Base-by-base conservation (phyloP, 2,329 filamentous ascomycete genomes). In the Aspergillus quadricinctus region DNA sequence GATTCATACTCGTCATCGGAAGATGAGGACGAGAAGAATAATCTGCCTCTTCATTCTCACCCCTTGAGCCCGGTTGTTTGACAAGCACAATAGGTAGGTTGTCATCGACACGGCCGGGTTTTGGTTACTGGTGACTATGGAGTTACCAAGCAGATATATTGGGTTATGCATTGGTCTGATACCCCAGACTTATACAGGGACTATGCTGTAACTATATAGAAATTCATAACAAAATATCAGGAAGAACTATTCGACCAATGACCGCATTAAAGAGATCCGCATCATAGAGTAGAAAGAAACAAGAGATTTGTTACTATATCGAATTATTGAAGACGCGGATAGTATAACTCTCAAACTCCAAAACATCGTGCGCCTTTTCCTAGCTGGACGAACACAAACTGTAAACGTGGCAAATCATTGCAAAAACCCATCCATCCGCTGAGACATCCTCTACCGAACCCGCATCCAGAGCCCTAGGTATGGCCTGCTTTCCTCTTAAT, bases 351-450 rank as follows among this genome's bases (percentile, higher is more conserved):
- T 58, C 23, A 53, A 57, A 58, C 57, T 57, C 57, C 57, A 56
- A 53, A 53, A 57, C 57, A 64, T 58, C 31, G 59, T 66, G 61
- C 66, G 66, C 66, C 66, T 68, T 68, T 69, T 68, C 65, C 66
- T 61, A 63, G 55, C 62, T 61, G 63, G 52, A 58, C 49, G 56
- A 56, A 46, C 23, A 46, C 23, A 48, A 62, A 59, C 53, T 57
- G 56, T 55, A 63, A 60, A 56, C 28, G 53, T 50, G 58, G 61
- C 58, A 61, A 61, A 66, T 17, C 31, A 3, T 37, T 37, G 5
- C 31, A 65, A 67, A 66, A 66, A 40, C 51, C 57, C 57, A 51
- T 56, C 55, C 55, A 57, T 58, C 56, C 41, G 53, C 52, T 21
- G 49, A 52, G 48, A 46, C 50, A 54, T 56, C 49, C 31, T 29